Evolutionary conservation across 1,284 basidiomycete species (phyloP).

Genomic region (Irpex sp.): DNA sequence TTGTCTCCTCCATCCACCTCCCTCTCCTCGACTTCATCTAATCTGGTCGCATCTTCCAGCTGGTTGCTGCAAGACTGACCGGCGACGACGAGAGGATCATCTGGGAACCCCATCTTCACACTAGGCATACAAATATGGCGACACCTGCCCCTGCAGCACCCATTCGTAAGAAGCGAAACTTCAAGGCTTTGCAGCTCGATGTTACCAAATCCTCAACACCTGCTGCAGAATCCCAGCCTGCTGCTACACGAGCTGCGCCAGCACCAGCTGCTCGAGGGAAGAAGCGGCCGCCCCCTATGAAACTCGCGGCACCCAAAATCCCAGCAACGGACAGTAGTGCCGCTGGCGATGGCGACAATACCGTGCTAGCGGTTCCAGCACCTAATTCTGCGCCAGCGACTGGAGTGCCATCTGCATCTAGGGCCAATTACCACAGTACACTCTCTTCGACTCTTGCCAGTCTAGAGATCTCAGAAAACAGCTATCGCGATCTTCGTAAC

Average conservation of each 20-base stretch:
- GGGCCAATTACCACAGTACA: conserved; percentile 67
- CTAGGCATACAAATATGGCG: not conserved
- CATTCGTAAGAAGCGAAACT: conserved; percentile 78
- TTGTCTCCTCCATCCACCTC: not conserved
- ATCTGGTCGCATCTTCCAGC: not conserved
- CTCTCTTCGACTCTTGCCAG: conserved; percentile 73
- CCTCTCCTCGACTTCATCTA: not conserved
- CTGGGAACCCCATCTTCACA: not conserved
- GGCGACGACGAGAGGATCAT: too few species aligned
- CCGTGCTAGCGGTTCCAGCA: conserved; percentile 34
- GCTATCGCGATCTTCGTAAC: conserved; percentile 67
- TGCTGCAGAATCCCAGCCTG: conserved; percentile 34
- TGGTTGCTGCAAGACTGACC: not conserved
- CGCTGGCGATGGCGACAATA: conserved; percentile 34
- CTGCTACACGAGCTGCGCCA: conserved; percentile 33
- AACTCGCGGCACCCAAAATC: conserved; percentile 43
- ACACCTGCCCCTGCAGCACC: conserved; percentile 25
- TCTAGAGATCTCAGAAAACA: conserved; percentile 72
- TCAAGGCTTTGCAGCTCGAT: conserved; percentile 70
- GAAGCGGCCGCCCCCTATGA: conserved; percentile 63
- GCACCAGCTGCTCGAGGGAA: conserved; percentile 36
- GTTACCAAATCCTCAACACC: conserved; percentile 42
- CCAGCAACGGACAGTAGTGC: conserved; percentile 37
- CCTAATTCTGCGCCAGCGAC: conserved; percentile 39
- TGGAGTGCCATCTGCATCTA: conserved; percentile 38